Base-by-base conservation (phyloP, 1,284 basidiomycete genomes). In the Xerocomus amazonicus region DNA sequence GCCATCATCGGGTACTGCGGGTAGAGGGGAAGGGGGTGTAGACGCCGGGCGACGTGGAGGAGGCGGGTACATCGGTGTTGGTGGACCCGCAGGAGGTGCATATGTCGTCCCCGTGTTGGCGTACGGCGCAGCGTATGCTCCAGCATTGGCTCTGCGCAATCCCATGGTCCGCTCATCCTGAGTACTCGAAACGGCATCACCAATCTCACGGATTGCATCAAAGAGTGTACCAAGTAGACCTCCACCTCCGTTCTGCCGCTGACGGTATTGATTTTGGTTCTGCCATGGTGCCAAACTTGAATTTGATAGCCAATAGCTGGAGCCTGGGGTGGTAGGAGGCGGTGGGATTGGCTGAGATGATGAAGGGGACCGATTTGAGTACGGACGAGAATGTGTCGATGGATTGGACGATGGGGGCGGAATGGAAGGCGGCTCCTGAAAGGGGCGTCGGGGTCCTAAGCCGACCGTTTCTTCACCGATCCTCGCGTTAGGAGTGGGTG, bases 391-490 rank as follows among this genome's bases (percentile, higher is more conserved):
- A 28, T 28, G 41, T 26, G 32, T 2, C 36, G 8, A 31, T 39
- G 31, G 41, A 31, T 42, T 12, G 12, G 19, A 9, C 2, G 53
- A 33, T 28, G 50, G 19, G 0, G 43, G 14, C 10, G 59, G 51
- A 4, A 41, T 23, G 0, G 23, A 45, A 10, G 70, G 75, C 0
- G 76, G 60, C 12, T 59, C 68, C 57, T 84, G 82, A 59, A 84
- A 87, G 1, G 85, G 83, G 13, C 84, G 63, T 8, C 67, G 55
- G 0, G 86, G 86, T 0, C 85, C 85, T 28, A 75, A 66, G 53
- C 84, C 78, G 6, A 88, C 56, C 0, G 83, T 79, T 3, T 72
- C 66, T 61, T 88, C 86, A 10, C 84, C 85, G 3, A 74, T 68
- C 44, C 64, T 58, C 10, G 71, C 46, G 48, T 83, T 76, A 2